Conservation (phyloP, 1,284 basidiomycete species). For the Ganoderma boninense region DNA sequence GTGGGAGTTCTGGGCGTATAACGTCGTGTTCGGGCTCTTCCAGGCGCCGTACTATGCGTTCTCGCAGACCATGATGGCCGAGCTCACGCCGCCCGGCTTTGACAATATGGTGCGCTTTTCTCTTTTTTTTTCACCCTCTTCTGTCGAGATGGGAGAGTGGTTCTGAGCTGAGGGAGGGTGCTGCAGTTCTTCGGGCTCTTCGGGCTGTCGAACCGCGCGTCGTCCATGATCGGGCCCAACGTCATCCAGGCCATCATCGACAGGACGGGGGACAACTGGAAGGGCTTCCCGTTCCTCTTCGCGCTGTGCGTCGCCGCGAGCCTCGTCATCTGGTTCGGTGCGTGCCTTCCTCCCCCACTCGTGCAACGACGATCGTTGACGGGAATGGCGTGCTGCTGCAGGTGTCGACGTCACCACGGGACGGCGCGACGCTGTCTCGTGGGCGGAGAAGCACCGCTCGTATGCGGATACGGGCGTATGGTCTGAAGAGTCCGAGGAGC, state of each 20-base stretch:
- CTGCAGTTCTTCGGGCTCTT: slow-evolving; percentile 82
- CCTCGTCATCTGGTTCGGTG: slow-evolving; percentile 73
- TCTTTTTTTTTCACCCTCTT: no score
- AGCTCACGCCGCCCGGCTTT: slow-evolving; percentile 82
- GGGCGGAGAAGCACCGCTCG: slow-evolving; percentile 55
- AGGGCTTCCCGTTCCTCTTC: slow-evolving; percentile 86
- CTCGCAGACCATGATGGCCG: slow-evolving; percentile 89
- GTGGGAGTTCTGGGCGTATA: slow-evolving; percentile 90
- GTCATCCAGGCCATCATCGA: slow-evolving; percentile 84
- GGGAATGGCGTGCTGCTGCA: slow-evolving; percentile 10
- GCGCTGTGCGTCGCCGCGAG: slow-evolving; percentile 71
- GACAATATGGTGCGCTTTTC: slow-evolving; percentile 72
- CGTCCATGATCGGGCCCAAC: slow-evolving; percentile 83
- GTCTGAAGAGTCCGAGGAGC: slow-evolving; percentile 32
- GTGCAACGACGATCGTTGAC: background rate
- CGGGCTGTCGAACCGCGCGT: slow-evolving; percentile 84
- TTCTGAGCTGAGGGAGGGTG: background rate
- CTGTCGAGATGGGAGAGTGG: no score
- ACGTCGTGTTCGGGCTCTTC: slow-evolving; percentile 83
- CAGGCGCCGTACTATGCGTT: slow-evolving; percentile 91
- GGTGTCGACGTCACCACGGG: slow-evolving; percentile 76
- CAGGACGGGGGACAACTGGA: slow-evolving; percentile 76
- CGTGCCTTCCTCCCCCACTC: slow-evolving; percentile 12
- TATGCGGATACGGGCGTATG: slow-evolving; percentile 39
- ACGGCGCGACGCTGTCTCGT: slow-evolving; percentile 67